Percentiles rank a stretch among this genome's conserved stretches.
These are phyloP conservation scores for Trichosporon sp. DNA, from an alignment of 1,284 basidiomycete species.

Conservation along the genomic window DNA sequence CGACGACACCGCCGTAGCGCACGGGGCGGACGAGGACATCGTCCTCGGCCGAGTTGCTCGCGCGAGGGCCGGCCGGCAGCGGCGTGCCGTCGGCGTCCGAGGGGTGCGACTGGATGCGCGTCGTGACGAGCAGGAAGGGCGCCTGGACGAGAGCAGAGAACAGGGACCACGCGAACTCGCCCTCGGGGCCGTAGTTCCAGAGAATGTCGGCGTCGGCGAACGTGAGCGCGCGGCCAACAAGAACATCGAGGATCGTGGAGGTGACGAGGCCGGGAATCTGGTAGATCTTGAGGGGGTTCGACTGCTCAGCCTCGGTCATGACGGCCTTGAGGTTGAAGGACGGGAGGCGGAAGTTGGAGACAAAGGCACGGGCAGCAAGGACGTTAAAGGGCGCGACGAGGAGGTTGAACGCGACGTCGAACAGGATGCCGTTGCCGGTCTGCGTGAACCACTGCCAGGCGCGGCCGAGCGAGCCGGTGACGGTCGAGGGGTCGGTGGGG, in stretches of 20 bases:
- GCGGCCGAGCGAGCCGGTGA: background rate
- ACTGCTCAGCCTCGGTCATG: background rate
- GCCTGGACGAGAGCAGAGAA: background rate
- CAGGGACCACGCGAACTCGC: slow-evolving; percentile 1
- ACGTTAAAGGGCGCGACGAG: background rate
- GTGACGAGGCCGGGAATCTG: slow-evolving; percentile 3
- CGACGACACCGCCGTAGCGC: slow-evolving; percentile 1
- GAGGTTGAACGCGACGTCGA: background rate
- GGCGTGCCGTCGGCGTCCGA: background rate
- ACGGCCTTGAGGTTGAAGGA: slow-evolving; percentile 2
- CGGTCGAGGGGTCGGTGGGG: background rate
- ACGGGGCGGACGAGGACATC: slow-evolving; percentile 1
- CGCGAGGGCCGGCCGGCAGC: background rate
- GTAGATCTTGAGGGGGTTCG: background rate
- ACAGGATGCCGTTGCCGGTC: background rate
- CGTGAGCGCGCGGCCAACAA: background rate
- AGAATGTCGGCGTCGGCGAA: slow-evolving; percentile 3
- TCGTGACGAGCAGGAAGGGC: background rate
- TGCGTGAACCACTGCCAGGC: background rate
- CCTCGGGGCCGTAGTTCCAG: background rate
- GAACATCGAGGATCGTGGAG: background rate
- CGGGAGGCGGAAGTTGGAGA: background rate
- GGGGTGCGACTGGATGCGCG: background rate
- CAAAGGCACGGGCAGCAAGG: background rate
- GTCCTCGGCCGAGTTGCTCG: background rate